These are phyloP conservation scores for Chloropicon primus DNA, from an alignment of 139 green algal genomes.

Conservation along the genomic window DNA sequence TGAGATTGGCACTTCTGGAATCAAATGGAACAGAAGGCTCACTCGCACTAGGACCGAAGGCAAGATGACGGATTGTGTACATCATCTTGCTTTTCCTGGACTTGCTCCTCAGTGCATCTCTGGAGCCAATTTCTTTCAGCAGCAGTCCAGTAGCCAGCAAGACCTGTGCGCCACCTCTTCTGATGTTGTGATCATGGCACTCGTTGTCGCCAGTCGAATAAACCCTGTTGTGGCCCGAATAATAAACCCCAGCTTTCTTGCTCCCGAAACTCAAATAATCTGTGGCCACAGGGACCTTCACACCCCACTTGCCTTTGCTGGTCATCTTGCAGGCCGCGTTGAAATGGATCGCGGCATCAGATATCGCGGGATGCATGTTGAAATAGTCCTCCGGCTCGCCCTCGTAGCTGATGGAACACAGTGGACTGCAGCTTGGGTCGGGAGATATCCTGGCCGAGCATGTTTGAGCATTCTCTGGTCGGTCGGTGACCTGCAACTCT, in stretches of 20 bases:
- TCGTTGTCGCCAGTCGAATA: neutral
- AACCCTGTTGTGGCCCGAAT: neutral
- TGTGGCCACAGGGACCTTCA: neutral
- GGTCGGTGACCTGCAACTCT: neutral
- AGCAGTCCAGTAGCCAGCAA: neutral
- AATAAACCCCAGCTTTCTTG: neutral
- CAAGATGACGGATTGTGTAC: neutral
- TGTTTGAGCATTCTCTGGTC: neutral
- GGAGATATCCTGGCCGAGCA: too few species aligned
- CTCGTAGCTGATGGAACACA: neutral
- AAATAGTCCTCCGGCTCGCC: neutral
- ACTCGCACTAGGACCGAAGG: neutral
- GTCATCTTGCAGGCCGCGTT: neutral
- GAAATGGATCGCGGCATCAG: neutral
- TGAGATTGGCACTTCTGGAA: neutral
- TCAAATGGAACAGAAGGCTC: too few species aligned
- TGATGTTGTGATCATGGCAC: neutral
- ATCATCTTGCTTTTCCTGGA: neutral
- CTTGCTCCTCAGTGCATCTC: neutral
- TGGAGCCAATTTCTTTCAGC: neutral
- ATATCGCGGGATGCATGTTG: neutral
- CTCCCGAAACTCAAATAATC: neutral
- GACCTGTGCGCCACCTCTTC: neutral
- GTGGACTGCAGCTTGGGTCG: too few species aligned
- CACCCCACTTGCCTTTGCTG: neutral